These are phyloP conservation scores for Chrysoporthe austroafricana DNA, from an alignment of 2,329 filamentous ascomycete genomes.

Conservation along the genomic window DNA sequence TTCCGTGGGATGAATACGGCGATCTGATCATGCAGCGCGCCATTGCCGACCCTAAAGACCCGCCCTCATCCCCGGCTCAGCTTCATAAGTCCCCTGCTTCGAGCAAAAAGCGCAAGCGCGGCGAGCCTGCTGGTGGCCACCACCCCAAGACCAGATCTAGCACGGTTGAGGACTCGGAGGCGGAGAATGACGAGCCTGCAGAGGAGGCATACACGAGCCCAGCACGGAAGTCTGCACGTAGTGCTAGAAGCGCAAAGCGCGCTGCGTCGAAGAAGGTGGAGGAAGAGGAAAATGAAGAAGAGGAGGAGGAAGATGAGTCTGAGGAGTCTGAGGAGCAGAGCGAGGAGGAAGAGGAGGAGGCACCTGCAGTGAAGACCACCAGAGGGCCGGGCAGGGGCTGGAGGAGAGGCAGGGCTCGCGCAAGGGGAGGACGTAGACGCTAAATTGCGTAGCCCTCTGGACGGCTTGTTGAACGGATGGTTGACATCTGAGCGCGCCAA, in stretches of 20 bases:
- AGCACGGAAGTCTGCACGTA: constrained; percentile 46
- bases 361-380: constrained; percentile 43
- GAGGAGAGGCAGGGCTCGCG: constrained; percentile 39
- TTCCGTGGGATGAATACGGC: constrained; percentile 55
- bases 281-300: constrained; percentile 41
- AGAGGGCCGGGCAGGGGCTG: constrained; percentile 43
- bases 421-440: constrained; percentile 30
- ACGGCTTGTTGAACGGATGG: background rate
- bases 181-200: constrained; percentile 42
- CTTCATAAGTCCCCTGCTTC: constrained; percentile 44
- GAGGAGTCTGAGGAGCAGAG: constrained; percentile 42
- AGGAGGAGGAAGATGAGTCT: constrained; percentile 36
- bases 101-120: constrained; percentile 52
- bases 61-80: constrained; percentile 50
- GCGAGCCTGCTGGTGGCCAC: constrained; percentile 37
- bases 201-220: constrained; percentile 41
- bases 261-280: constrained; percentile 42
- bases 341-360: constrained; percentile 39
- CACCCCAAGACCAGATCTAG: constrained; percentile 46
- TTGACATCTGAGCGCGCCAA: background rate
- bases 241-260: constrained; percentile 49
- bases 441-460: background rate
- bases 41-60: constrained; percentile 51
- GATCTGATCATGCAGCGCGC: constrained; percentile 52
- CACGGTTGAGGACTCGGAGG: constrained; percentile 58